Conservation (phyloP, 2,329 filamentous ascomycete species). For the Capronia americana region DNA sequence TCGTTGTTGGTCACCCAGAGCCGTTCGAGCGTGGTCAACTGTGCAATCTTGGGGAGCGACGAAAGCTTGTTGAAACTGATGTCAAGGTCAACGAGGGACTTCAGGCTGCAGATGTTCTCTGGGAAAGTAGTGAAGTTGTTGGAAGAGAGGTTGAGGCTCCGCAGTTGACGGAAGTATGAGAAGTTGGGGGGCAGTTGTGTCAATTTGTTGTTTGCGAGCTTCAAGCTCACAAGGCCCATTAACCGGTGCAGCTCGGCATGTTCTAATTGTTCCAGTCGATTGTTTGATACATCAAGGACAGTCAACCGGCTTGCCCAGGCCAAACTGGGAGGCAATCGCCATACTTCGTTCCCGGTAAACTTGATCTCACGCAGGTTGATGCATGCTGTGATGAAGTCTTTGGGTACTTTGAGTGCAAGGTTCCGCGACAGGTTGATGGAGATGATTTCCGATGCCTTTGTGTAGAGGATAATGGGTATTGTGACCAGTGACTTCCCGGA, state of each 20-base stretch:
- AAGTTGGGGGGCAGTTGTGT: slow-evolving; percentile 82
- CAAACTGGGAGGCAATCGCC: slow-evolving; percentile 82
- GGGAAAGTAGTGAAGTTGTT: slow-evolving; percentile 89
- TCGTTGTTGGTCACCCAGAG: slow-evolving; percentile 97
- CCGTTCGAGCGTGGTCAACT: slow-evolving; percentile 79
- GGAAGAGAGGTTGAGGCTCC: slow-evolving; percentile 89
- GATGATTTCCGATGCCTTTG: slow-evolving; percentile 89
- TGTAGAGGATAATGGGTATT: slow-evolving; percentile 92
- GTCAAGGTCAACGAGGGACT: slow-evolving; percentile 87
- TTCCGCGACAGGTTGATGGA: slow-evolving; percentile 94
- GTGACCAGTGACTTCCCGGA: slow-evolving; percentile 89
- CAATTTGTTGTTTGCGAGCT: slow-evolving; percentile 90
- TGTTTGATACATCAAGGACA: slow-evolving; percentile 93
- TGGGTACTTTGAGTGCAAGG: slow-evolving; percentile 86
- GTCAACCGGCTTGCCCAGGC: slow-evolving; percentile 81
- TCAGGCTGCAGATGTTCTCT: slow-evolving; percentile 79
- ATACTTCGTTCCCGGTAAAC: slow-evolving; percentile 91
- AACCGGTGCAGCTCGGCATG: slow-evolving; percentile 80
- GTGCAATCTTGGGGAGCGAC: slow-evolving; percentile 78
- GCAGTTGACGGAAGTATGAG: slow-evolving; percentile 75
- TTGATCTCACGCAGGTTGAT: slow-evolving; percentile 92
- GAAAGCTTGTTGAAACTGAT: slow-evolving; percentile 95
- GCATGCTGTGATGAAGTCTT: slow-evolving; percentile 95
- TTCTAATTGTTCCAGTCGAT: slow-evolving; percentile 84
- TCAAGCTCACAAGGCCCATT: slow-evolving; percentile 80